phyloP scores from a whole-genome alignment of 2,329 filamentous ascomycete genomes.

The Dryadomyces quercus-mongolicae region DNA sequence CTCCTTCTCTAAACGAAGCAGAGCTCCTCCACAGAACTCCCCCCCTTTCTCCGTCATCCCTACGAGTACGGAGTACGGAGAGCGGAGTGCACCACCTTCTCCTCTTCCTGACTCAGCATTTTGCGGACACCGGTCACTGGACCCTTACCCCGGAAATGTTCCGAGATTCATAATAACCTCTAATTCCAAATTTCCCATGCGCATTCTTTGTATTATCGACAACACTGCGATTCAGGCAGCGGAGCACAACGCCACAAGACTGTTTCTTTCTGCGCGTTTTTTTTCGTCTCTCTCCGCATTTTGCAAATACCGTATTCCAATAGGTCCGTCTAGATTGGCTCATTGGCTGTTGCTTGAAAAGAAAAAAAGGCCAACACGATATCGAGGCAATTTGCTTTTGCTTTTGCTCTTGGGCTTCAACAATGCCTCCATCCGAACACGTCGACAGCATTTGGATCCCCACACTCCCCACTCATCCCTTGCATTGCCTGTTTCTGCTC shows the following conservation, averaged over 20 bases:
- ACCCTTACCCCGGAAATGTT: neutral
- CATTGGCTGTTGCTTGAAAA: neutral
- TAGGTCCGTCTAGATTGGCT: neutral
- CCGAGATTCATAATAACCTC: neutral
- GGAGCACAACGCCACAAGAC: neutral
- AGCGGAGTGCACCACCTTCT: neutral
- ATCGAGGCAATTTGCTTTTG: neutral
- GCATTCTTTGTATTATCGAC: too few relatives aligned
- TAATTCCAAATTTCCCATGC: neutral
- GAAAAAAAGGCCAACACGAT: neutral
- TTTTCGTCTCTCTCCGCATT: neutral
- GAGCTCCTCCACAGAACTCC: too few relatives aligned
- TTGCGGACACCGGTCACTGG: neutral
- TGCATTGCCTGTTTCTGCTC: neutral
- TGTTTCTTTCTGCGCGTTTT: neutral
- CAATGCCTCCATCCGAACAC: constrained; percentile 1
- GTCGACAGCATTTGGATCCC: neutral
- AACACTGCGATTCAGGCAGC: neutral
- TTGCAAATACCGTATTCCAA: neutral
- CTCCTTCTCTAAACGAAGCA: too few relatives aligned
- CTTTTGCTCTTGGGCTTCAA: neutral
- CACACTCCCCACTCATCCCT: neutral
- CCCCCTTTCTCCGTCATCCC: too few relatives aligned
- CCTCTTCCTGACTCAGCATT: neutral
- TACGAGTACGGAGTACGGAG: too few relatives aligned